Evolutionary conservation across 1,139 yeast genomes (phyloP), one percentile per base, ranked within the genome.

Genomic region (Kurtzmaniella quercitrusa): DNA sequence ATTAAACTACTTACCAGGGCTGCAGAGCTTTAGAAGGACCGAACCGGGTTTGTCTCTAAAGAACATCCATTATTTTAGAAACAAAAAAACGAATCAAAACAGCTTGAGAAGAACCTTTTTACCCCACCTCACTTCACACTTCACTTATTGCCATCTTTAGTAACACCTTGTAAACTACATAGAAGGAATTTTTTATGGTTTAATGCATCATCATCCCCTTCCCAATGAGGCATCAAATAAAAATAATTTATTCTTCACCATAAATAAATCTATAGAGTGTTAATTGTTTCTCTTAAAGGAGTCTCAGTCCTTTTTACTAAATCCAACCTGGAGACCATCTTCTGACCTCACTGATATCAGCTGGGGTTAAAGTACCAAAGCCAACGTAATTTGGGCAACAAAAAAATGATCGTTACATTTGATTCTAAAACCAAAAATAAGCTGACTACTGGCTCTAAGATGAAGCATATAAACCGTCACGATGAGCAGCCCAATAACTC

Each of bases 381-480:
- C 31, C n/a, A 4, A 6, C n/a, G 14, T 27, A 27, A 4, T 12
- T 8, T 21, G 23, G 23, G 31, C 14, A 27, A n/a, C 14, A 27
- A n/a, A 27, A 27, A 3, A 27, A 39, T 39, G 41, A 29, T 42
- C 3, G 42, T 42, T 3, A 42, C 45, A 9, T 42, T 42, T 39
- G 45, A 42, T 23, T 27, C 45, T 25, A 42, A 42, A 16, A 38
- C 19, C 27, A 14, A 17, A 19, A 37, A 17, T 11, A 37, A 18
- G 39, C 21, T 8, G 39, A 16, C 15, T 9, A 9, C 11, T 14
- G 17, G 17, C 14, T 27, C 31, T 11, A 27, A 27, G 14, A 27
- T 4, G 31, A 27, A 5, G 14, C 31, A 27, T n/a, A 3, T 12
- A 27, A 6, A 27, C 4, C 10, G 10, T n/a, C 31, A 27, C 31